These are phyloP conservation scores for Backusella liffmaniae DNA, from an alignment of 192 early-diverging fungal species.

Conservation along the genomic window DNA sequence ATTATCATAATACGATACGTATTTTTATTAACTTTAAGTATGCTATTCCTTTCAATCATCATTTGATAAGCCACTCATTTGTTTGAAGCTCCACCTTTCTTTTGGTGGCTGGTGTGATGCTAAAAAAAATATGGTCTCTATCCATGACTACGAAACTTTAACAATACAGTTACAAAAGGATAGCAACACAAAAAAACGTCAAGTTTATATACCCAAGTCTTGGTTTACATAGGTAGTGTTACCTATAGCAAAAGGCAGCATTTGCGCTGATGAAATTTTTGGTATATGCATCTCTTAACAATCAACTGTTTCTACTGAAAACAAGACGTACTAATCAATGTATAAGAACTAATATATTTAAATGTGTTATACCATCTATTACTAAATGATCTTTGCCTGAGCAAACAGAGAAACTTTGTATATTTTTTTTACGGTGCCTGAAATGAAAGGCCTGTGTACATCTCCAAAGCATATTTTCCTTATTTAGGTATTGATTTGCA, in stretches of 20 bases:
- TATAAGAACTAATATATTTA: neutral
- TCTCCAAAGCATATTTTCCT: neutral
- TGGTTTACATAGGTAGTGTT: neutral
- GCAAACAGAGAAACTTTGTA: neutral
- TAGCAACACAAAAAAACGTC: neutral
- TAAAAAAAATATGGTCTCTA: neutral
- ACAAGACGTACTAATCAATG: neutral
- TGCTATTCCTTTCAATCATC: neutral
- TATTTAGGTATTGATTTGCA: neutral
- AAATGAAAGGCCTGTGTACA: neutral
- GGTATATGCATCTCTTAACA: neutral
- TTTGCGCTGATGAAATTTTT: neutral
- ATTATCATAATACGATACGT: neutral
- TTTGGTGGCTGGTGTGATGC: conserved; percentile 2
- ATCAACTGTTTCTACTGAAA: neutral
- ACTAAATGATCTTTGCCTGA: neutral
- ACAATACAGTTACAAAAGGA: neutral
- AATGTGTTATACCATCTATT: neutral
- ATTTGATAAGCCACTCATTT: neutral
- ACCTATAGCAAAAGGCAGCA: neutral
- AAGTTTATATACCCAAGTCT: neutral
- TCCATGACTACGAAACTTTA: neutral
- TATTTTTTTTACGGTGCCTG: neutral
- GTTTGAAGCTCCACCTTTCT: neutral
- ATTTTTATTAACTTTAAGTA: neutral